Evolutionary conservation across 2,329 filamentous ascomycete species (phyloP), one percentile per base, ranked within the genome.

Genomic region (Paraphoma chrysanthemicola): DNA sequence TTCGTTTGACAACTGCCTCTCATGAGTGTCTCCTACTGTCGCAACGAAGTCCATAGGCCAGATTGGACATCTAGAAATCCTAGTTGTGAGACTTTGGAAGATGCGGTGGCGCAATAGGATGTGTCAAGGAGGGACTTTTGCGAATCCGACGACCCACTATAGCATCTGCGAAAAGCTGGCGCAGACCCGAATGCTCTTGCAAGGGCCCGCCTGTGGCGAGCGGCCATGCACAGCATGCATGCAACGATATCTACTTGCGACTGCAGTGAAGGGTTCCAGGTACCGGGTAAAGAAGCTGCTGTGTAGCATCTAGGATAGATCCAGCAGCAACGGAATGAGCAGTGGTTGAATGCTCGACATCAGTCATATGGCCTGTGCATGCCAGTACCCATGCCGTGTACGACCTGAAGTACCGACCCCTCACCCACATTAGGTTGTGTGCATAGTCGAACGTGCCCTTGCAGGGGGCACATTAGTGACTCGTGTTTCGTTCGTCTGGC

Each of bases 381-480:
- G 54, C 47, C 53, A 51, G 49, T 42, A 57, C 51, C 59, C 53
- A 47, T 53, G 54, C 42, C 46, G 39, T 51, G 59, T 62, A 47
- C 29, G 17, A 64, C 54, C 16, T 42, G 28, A 29, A 41, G 28
- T 52, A 42, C 54, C 54, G 43, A 55, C 50, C 52, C 52, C 53
- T 58, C 62, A 49, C 41, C 58, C 48, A 43, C 38, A 51, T 60
- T 50, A 18, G 53, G 57, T 36, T 31, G n/a, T 43, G 16, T 56
- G 57, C 62, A 58, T 56, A 41, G 28, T 50, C 52, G 46, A 23
- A 53, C 46, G 44, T 55, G 45, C 42, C 39, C 43, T 44, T 29
- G 48, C 8, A 28, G 43, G 12, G 23, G 39, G 45, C n/a, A 18
- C 29, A 18, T 30, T 52, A 33, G 38, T 49, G 11, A 47, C 18